Evolutionary conservation across 1,139 yeast species (phyloP), one percentile per base, ranked within the genome.

Genomic region (Pichia sp.): DNA sequence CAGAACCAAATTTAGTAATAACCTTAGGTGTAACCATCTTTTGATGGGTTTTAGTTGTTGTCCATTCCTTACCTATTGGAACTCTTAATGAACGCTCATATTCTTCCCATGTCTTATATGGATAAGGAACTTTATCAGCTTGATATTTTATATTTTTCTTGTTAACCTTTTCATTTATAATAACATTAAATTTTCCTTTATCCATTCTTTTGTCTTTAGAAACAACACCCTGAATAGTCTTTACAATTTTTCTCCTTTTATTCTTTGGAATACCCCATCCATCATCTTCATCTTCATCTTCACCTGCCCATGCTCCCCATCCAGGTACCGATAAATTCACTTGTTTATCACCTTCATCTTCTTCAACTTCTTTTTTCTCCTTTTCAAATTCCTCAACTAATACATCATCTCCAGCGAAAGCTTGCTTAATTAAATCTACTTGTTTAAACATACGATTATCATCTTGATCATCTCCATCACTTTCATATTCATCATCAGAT

Each of bases 11-110:
- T 65, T 89, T 89, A 48, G 87, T 82, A 52, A 87, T 73, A 38
- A 92, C 81, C 58, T 87, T 75, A 39, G 98, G 98, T 79, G 86
- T 89, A 49, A 94, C 87, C 56, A 87, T 69, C 61, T 79, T 79
- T 69, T 89, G 96, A 68, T 87, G 95, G 2, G 95, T 80, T 45
- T 80, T 85, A 59, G 89, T 78, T 11, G 95, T 78, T 4, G 94
- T 81, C 97, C 97, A 92, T 68, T 92, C 96, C 65, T 87, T 95
- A 30, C 98, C 98, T 51, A 92, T 71, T n/a, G 98, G 97, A 89
- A 89, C 84, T 61, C 96, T 77, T 58, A 92, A 71, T 3, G 95
- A 82, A 61, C 96, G 77, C 65, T 92, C 98, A 64, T 92, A 94
- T 67, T 92, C 97, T 62, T 89, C 98, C 60, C 83, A 75, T 49